Evolutionary conservation across 108 stramenopile genomes (phyloP).

Genomic region (Fistulifera pelliculosa): DNA sequence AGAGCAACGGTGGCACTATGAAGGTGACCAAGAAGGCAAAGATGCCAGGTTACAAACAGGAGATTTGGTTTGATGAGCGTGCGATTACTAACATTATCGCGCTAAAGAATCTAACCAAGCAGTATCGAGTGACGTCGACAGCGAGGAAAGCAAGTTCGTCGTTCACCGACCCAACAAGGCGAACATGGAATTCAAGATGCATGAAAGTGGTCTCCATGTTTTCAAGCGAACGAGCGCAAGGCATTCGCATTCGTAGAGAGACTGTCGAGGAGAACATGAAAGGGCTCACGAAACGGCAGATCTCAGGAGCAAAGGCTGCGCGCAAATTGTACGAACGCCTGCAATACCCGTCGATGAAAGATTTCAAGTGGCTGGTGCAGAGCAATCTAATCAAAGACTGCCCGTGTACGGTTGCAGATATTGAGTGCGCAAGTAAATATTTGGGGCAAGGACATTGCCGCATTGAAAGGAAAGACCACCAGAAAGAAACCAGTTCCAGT

Average conservation of each 20-base stretch:
- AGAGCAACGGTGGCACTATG: slow-evolving; percentile 20
- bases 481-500: neutral
- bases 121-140: slow-evolving; percentile 15
- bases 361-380: slow-evolving; percentile 10
- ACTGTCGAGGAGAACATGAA: too few relatives aligned
- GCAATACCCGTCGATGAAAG: slow-evolving; percentile 1
- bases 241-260: too few relatives aligned
- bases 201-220: too few relatives aligned
- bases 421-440: slow-evolving; percentile 20
- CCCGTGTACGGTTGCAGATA: slow-evolving; percentile 18
- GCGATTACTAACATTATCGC: slow-evolving; percentile 27
- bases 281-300: too few relatives aligned
- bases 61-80: slow-evolving; percentile 12
- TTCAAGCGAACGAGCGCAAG: neutral
- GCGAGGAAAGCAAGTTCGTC: slow-evolving; percentile 3
- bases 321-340: too few relatives aligned
- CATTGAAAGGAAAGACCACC: slow-evolving; percentile 29
- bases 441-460: slow-evolving; percentile 12
- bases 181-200: neutral
- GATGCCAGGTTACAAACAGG: slow-evolving; percentile 19
- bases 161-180: slow-evolving; percentile 3
- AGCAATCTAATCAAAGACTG: slow-evolving; percentile 29
- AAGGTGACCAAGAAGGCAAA: slow-evolving; percentile 12
- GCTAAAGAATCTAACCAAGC: slow-evolving; percentile 1
- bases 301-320: too few relatives aligned